Evolutionary conservation across 2,329 filamentous ascomycete species (phyloP).

Genomic region (Trichophyton benhamiae): DNA sequence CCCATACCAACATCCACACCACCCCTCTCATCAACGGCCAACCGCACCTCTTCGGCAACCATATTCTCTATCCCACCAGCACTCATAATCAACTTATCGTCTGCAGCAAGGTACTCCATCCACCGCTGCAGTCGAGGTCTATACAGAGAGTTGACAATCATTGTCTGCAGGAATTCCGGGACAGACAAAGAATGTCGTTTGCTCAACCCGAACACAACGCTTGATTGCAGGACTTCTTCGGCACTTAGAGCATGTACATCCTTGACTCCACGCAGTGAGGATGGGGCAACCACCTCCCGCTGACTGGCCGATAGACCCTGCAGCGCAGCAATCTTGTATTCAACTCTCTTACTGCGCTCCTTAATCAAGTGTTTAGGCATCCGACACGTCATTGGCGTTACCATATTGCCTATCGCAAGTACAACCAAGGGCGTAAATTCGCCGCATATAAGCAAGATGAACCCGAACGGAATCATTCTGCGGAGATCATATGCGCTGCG

Average conservation of each 20-base stretch:
- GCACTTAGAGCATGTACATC: constrained; percentile 12
- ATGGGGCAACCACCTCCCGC: constrained; percentile 4
- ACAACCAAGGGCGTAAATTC: constrained; percentile 79
- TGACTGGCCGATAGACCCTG: constrained; percentile 15
- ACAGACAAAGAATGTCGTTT: constrained; percentile 19
- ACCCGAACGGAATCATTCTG: constrained; percentile 64
- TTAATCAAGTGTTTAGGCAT: constrained; percentile 62
- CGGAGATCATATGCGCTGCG: constrained; percentile 60
- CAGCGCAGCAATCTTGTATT: constrained; percentile 22
- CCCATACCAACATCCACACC: constrained; percentile 24
- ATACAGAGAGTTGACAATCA: constrained; percentile 37
- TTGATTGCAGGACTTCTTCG: constrained; percentile 22
- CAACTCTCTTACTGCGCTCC: constrained; percentile 43
- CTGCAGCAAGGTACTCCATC: constrained; percentile 53
- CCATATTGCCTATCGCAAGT: constrained; percentile 50
- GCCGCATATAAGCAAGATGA: constrained; percentile 66
- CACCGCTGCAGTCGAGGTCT: constrained; percentile 40
- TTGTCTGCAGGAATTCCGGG: constrained; percentile 25
- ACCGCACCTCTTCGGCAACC: constrained; percentile 50
- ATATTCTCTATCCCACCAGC: constrained; percentile 51
- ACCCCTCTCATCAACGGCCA: constrained; percentile 61
- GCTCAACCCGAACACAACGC: constrained; percentile 24
- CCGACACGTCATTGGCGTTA: constrained; percentile 71
- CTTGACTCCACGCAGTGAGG: constrained; percentile 2
- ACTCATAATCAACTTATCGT: constrained; percentile 56